These are phyloP conservation scores for Thelephora ganbajun DNA, from an alignment of 768 basidiomycete genomes.

Conservation along the genomic window DNA sequence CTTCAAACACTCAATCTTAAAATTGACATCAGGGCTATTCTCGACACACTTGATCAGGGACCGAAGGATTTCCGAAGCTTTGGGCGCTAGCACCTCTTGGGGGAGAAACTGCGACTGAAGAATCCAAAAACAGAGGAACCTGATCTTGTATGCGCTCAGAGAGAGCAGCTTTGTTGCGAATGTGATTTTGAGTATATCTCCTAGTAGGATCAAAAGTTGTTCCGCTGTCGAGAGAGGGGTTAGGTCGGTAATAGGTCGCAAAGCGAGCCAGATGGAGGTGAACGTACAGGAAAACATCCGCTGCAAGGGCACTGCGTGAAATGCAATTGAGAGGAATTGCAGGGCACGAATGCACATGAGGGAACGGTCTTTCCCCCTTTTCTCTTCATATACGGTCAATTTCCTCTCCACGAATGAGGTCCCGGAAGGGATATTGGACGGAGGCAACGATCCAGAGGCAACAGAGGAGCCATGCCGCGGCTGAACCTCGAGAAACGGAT, in stretches of 20 bases:
- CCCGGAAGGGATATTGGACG: constrained; percentile 1
- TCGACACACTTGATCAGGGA: constrained; percentile 15
- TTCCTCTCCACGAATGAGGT: constrained; percentile 1
- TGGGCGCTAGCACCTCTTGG: constrained; percentile 19
- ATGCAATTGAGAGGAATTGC: constrained; percentile 33
- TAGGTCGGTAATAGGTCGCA: background rate
- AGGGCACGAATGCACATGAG: constrained; percentile 41
- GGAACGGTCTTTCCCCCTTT: constrained; percentile 26
- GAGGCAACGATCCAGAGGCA: constrained; percentile 5
- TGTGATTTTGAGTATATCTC: constrained; percentile 30
- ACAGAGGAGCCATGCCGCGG: constrained; percentile 7
- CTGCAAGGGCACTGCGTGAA: constrained; percentile 32
- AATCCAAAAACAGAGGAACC: constrained; percentile 33
- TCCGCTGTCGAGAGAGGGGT: constrained; percentile 17
- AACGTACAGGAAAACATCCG: constrained; percentile 31
- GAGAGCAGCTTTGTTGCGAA: constrained; percentile 20
- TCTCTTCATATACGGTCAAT: constrained; percentile 23
- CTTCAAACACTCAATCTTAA: background rate
- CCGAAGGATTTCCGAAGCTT: constrained; percentile 17
- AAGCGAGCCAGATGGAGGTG: background rate
- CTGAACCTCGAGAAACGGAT: constrained; percentile 14
- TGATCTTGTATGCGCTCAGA: constrained; percentile 28
- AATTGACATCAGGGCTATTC: constrained; percentile 18
- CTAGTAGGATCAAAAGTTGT: constrained; percentile 30
- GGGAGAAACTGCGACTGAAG: constrained; percentile 38